A percentile compares a stretch with the other conserved stretches of the same genome.
These are phyloP conservation scores for Malus fusca DNA, from an alignment of 306 rosid species.

Conservation along the genomic window DNA sequence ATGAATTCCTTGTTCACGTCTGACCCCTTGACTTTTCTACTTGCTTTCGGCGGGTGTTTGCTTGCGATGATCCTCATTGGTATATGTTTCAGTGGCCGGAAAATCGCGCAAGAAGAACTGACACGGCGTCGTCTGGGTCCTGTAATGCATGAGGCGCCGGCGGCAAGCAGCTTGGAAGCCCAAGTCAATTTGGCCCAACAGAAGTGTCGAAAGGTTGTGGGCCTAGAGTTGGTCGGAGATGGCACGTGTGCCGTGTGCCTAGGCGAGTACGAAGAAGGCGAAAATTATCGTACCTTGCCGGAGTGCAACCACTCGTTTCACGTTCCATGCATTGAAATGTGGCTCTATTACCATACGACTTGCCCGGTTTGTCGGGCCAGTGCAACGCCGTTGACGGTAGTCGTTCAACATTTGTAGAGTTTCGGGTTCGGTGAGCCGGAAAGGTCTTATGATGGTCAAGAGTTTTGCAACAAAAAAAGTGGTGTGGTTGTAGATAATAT, in stretches of 20 bases:
- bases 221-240: background rate
- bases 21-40: background rate
- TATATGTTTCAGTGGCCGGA: background rate
- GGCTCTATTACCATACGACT: constrained; percentile 48
- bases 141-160: background rate
- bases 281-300: constrained; percentile 41
- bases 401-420: background rate
- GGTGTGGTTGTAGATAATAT: too few relatives aligned
- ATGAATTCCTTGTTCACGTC: background rate
- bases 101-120: background rate
- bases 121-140: background rate
- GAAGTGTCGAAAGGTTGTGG: constrained; percentile 11
- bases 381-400: constrained; percentile 2
- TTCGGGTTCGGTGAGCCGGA: background rate
- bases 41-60: background rate
- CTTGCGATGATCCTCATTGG: background rate
- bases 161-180: background rate
- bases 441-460: background rate
- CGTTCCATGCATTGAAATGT: constrained; percentile 49
- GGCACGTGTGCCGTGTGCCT: constrained; percentile 50
- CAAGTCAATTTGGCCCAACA: constrained; percentile 32
- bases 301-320: constrained; percentile 63
- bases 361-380: constrained; percentile 56
- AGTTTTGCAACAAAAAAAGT: background rate
- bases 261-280: constrained; percentile 58